phyloP scores from a whole-genome alignment of 192 early-diverging fungal genomes.

The Coemansia sp. region DNA sequence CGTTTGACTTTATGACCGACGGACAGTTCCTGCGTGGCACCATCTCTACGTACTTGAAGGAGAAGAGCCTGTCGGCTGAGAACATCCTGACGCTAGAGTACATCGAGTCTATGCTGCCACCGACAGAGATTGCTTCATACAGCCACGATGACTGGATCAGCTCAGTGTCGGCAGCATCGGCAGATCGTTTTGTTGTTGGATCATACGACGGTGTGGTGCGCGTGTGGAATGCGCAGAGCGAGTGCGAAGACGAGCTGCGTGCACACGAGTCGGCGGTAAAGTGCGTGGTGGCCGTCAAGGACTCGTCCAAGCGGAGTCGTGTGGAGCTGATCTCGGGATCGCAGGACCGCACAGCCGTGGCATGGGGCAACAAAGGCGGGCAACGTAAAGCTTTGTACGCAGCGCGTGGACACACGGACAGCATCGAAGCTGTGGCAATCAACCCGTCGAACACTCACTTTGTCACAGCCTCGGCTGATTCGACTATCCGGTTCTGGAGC shows the following conservation, averaged over 20 bases:
- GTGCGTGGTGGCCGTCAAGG: conserved; percentile 64
- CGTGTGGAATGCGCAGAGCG: conserved; percentile 80
- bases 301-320: conserved; percentile 48
- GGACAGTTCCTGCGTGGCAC: conserved; percentile 87
- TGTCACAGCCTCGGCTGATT: conserved; percentile 74
- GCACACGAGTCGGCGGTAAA: conserved; percentile 80
- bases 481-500: conserved; percentile 81
- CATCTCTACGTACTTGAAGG: conserved; percentile 74
- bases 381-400: conserved; percentile 63
- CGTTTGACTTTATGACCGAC: conserved; percentile 94
- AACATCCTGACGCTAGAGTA: conserved; percentile 88
- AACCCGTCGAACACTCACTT: conserved; percentile 58
- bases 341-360: conserved; percentile 71
- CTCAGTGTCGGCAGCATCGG: conserved; percentile 58
- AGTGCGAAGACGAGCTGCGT: conserved; percentile 66
- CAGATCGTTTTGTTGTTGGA: conserved; percentile 68
- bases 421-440: conserved; percentile 76
- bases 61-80: conserved; percentile 64
- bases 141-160: conserved; percentile 97
- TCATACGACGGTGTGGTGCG: conserved; percentile 86
- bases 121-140: conserved; percentile 73
- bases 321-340: conserved; percentile 62
- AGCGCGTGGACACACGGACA: conserved; percentile 79
- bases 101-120: conserved; percentile 90
- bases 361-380: conserved; percentile 62